Conservation (phyloP, 2,329 filamentous ascomycete species). For the Neofusicoccum sp. region DNA sequence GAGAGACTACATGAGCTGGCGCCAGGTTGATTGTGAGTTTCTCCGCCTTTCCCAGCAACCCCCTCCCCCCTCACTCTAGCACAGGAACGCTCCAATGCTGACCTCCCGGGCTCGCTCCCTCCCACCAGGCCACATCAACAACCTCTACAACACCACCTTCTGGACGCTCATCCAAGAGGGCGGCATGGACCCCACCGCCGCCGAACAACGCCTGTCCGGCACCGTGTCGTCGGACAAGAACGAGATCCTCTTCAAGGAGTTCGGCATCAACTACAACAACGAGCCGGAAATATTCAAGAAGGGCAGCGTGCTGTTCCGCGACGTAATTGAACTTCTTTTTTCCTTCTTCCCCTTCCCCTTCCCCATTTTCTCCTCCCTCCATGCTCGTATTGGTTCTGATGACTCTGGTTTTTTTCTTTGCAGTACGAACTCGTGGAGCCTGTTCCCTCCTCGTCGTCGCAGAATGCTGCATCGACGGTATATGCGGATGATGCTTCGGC, state of each 20-base stretch:
- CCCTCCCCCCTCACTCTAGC: not conserved
- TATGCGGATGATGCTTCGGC: not conserved
- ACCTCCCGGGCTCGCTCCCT: not conserved
- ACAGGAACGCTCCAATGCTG: not conserved
- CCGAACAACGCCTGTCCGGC: conserved; percentile 77
- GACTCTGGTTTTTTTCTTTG: too few relatives aligned
- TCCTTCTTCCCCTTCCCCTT: not conserved
- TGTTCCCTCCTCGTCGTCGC: conserved; percentile 23
- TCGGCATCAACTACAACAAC: conserved; percentile 96
- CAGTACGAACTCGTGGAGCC: conserved; percentile 17
- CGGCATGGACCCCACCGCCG: conserved; percentile 71
- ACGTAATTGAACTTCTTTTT: conserved; percentile 46
- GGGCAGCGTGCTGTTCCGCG: conserved; percentile 83
- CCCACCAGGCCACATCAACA: conserved; percentile 83
- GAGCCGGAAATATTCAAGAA: conserved; percentile 91
- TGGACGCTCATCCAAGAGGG: conserved; percentile 83
- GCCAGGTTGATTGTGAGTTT: conserved; percentile 85
- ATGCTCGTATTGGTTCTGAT: not conserved
- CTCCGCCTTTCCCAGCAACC: not conserved
- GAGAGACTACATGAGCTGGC: conserved; percentile 94
- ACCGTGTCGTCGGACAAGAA: conserved; percentile 88
- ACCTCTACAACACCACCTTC: conserved; percentile 96
- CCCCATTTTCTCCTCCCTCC: not conserved
- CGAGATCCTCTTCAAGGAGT: conserved; percentile 86
- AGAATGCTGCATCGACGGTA: conserved; percentile 43